Conservation (phyloP, 805 yeast genomes). For the Cyberlindnera mycetangii region DNA sequence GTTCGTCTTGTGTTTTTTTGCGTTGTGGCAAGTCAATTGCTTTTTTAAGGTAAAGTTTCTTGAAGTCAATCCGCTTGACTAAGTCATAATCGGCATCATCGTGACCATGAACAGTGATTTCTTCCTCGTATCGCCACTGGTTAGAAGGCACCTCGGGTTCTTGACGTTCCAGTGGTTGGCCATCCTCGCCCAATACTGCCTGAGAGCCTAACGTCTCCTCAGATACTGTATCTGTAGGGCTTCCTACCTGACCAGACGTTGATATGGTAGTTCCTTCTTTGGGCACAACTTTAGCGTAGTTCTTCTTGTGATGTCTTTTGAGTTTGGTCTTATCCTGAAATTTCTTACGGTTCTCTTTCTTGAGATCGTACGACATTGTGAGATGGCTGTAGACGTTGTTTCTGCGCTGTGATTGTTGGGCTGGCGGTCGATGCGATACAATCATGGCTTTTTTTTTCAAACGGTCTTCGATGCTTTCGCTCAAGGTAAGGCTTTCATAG, state of each 20-base stretch:
- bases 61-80: slow-evolving; percentile 21
- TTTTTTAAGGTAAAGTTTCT: slow-evolving; percentile 11
- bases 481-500: too few species aligned
- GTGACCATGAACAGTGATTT: slow-evolving; percentile 20
- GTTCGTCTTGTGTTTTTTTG: slow-evolving; percentile 7
- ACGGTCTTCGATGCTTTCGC: too few species aligned
- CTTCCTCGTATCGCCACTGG: slow-evolving; percentile 25
- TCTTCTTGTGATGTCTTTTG: slow-evolving; percentile 37
- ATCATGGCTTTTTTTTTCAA: too few species aligned
- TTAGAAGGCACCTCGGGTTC: slow-evolving; percentile 20
- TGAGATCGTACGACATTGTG: slow-evolving; percentile 29
- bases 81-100: slow-evolving; percentile 15
- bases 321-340: slow-evolving; percentile 39
- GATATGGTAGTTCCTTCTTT: slow-evolving; percentile 10
- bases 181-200: slow-evolving; percentile 18
- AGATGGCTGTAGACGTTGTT: too few species aligned
- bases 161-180: slow-evolving; percentile 9
- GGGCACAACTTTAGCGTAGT: slow-evolving; percentile 33
- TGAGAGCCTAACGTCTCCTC: too few species aligned
- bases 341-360: slow-evolving; percentile 40
- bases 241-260: too few species aligned
- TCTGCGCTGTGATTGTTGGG: too few species aligned
- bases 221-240: too few species aligned
- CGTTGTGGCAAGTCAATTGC: slow-evolving; percentile 16
- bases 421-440: too few species aligned